Conservation (phyloP, 768 basidiomycete species). For the Pleurotus tuoliensis region DNA sequence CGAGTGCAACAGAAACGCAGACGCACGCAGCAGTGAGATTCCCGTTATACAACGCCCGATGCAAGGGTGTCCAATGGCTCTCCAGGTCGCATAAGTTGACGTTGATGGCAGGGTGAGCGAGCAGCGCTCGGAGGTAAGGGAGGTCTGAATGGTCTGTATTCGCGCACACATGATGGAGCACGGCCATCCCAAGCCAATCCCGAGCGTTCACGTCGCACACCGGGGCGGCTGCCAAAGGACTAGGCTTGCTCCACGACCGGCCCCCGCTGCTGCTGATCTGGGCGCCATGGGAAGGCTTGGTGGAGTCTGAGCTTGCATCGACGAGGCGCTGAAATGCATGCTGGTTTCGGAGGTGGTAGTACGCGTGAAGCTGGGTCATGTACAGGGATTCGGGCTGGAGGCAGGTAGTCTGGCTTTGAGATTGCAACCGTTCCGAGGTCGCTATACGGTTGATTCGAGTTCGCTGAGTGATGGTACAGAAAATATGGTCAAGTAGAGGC, state of each 20-base stretch:
- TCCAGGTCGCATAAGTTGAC: conserved; percentile 81
- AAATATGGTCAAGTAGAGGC: neutral
- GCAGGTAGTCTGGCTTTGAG: conserved; percentile 2
- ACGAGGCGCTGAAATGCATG: conserved; percentile 76
- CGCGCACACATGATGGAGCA: conserved; percentile 78
- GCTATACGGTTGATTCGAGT: neutral
- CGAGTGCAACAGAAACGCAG: conserved; percentile 2
- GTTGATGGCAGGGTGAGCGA: conserved; percentile 71
- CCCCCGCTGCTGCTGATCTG: conserved; percentile 43
- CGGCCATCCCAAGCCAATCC: conserved; percentile 71
- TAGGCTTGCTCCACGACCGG: conserved; percentile 54
- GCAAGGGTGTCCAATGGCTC: conserved; percentile 88
- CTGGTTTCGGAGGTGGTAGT: conserved; percentile 66
- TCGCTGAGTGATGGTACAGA: neutral
- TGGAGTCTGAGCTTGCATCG: conserved; percentile 37
- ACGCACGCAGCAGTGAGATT: conserved; percentile 70
- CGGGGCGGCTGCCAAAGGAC: conserved; percentile 28
- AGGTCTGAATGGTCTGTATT: conserved; percentile 56
- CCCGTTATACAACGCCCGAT: conserved; percentile 79
- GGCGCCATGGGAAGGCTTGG: conserved; percentile 27
- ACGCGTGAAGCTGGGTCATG: conserved; percentile 81
- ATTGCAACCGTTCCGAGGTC: conserved; percentile 4
- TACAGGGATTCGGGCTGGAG: conserved; percentile 23
- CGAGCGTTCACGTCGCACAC: conserved; percentile 62
- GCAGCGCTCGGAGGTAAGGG: conserved; percentile 74